phyloP scores from a whole-genome alignment of 2,329 filamentous ascomycete species.

The Ceratocystis harringtonii region DNA sequence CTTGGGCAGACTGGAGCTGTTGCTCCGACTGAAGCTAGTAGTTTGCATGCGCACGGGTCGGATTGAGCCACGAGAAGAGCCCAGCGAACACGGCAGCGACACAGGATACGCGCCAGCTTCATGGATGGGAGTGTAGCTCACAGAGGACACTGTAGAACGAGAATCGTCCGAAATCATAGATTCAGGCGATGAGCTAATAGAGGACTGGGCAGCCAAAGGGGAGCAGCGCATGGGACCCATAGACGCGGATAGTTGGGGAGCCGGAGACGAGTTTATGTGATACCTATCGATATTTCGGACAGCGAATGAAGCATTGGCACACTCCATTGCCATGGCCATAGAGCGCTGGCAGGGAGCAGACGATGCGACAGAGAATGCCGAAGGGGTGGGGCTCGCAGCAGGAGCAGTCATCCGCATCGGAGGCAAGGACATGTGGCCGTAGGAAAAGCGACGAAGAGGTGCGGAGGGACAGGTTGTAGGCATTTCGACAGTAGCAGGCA shows the following conservation, averaged over 20 bases:
- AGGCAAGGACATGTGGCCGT: conserved; percentile 25
- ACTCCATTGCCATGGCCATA: conserved; percentile 46
- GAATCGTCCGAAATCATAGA: conserved; percentile 52
- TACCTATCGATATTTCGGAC: conserved; percentile 30
- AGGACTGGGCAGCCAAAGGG: conserved; percentile 48
- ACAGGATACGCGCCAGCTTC: conserved; percentile 42
- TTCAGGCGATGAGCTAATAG: conserved; percentile 49
- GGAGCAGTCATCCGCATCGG: conserved; percentile 37
- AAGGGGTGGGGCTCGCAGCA: conserved; percentile 44
- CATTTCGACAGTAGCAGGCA: conserved; percentile 3
- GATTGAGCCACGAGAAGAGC: not conserved
- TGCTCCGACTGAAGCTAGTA: not conserved
- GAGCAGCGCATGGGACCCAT: conserved; percentile 38
- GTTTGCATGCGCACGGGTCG: not conserved
- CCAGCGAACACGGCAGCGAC: conserved; percentile 22
- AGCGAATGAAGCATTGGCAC: conserved; percentile 30
- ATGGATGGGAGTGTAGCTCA: conserved; percentile 40
- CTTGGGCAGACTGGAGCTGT: not conserved
- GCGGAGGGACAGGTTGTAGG: conserved; percentile 15
- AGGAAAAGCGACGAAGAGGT: conserved; percentile 29
- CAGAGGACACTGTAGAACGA: conserved; percentile 47
- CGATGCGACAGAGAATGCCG: conserved; percentile 37
- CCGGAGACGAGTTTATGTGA: conserved; percentile 37
- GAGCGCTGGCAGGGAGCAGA: conserved; percentile 25
- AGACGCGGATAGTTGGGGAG: conserved; percentile 31